Evolutionary conservation across 208 protist species (phyloP).

Genomic region (Naegleria fowleri): DNA sequence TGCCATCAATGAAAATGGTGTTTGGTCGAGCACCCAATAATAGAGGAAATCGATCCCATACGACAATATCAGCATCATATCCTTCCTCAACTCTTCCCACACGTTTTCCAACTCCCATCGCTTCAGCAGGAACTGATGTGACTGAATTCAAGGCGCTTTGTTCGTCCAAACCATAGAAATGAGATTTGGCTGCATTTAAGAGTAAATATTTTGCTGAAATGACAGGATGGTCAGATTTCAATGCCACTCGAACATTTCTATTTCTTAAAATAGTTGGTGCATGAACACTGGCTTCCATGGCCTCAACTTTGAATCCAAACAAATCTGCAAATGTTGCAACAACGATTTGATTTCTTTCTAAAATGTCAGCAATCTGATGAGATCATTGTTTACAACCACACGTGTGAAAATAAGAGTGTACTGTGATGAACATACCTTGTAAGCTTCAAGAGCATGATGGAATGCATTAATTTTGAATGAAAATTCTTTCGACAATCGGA

Average conservation of each 20-base stretch:
- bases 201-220: constrained; percentile 31
- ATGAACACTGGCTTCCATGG: constrained; percentile 38
- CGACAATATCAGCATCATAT: constrained; percentile 43
- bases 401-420: too few relatives aligned
- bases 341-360: constrained; percentile 33
- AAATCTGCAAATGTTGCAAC: constrained; percentile 42
- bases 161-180: constrained; percentile 39
- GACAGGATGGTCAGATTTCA: constrained; percentile 45
- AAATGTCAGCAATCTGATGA: constrained; percentile 30
- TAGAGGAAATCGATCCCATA: constrained; percentile 37
- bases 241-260: constrained; percentile 27
- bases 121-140: constrained; percentile 26
- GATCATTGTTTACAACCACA: too few relatives aligned
- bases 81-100: constrained; percentile 30
- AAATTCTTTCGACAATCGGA: constrained; percentile 39
- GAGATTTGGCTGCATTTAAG: constrained; percentile 35
- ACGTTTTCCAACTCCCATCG: constrained; percentile 33
- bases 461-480: constrained; percentile 41
- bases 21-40: constrained; percentile 30
- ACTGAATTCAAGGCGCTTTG: constrained; percentile 32
- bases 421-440: constrained; percentile 34
- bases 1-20: constrained; percentile 37
- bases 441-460: constrained; percentile 47
- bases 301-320: constrained; percentile 44
- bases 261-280: constrained; percentile 33